A percentile compares a stretch with the other conserved stretches of the same genome.
Conservation (phyloP, 208 protist genomes). For the Crithidia thermophila region DNA sequence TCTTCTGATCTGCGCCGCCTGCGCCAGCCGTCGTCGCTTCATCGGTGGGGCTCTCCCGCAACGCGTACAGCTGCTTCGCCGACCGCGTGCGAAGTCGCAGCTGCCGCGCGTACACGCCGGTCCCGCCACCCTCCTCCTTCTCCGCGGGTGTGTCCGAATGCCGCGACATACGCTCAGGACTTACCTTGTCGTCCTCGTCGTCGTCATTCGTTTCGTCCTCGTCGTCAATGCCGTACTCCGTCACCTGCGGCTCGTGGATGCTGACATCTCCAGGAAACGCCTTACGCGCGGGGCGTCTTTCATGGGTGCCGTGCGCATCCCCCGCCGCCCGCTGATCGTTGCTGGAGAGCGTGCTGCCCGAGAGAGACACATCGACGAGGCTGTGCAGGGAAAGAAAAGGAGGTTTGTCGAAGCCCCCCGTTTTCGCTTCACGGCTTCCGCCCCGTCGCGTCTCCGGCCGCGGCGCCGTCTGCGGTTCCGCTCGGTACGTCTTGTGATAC, state of each 20-base stretch:
- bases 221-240: conserved; percentile 4
- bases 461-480: neutral
- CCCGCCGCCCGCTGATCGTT: neutral
- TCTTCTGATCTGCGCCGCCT: neutral
- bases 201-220: neutral
- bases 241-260: conserved; percentile 14
- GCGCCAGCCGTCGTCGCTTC: neutral
- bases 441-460: neutral
- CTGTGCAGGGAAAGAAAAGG: neutral
- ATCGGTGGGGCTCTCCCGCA: neutral
- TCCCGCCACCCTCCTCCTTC: neutral
- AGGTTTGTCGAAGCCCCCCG: neutral
- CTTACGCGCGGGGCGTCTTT: neutral
- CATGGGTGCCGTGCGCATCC: neutral
- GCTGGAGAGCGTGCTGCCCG: neutral
- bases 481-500: neutral
- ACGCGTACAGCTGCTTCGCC: conserved; percentile 19
- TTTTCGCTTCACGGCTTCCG: neutral
- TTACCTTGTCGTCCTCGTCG: too few species aligned
- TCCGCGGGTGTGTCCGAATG: neutral
- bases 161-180: neutral
- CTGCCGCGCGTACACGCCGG: conserved; percentile 33
- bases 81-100: conserved; percentile 36
- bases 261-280: conserved; percentile 33
- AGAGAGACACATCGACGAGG: neutral